Conservation (phyloP, 129 eudicot species). For the Flaveria bidentis region DNA sequence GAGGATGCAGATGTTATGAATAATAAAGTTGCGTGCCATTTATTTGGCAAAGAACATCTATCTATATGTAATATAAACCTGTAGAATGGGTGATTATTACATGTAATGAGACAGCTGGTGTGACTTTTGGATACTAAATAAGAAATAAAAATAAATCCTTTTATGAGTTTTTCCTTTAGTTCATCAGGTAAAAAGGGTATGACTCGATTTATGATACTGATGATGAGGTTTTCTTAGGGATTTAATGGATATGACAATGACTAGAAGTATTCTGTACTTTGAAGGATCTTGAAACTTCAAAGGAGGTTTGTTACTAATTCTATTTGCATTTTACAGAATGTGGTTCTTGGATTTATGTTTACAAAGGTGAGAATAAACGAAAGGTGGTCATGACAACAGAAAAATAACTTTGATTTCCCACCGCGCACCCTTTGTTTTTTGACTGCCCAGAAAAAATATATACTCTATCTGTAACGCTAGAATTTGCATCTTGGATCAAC, state of each 20-base stretch:
- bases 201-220: too few species aligned
- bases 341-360: too few species aligned
- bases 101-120: background rate
- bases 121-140: too few species aligned
- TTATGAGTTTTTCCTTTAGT: background rate
- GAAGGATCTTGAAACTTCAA: constrained; percentile 1
- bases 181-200: background rate
- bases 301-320: background rate
- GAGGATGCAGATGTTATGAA: background rate
- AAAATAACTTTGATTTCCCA: too few species aligned
- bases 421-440: too few species aligned
- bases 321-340: constrained; percentile 6
- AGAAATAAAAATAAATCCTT: too few species aligned
- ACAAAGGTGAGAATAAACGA: too few species aligned
- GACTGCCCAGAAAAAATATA: too few species aligned
- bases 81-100: constrained; percentile 15
- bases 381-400: too few species aligned
- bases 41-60: constrained; percentile 1
- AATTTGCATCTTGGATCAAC: too few species aligned
- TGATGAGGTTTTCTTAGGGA: background rate
- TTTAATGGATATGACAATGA: background rate
- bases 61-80: constrained; percentile 5
- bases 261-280: background rate
- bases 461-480: too few species aligned
- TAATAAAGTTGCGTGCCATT: constrained; percentile 35